A percentile compares a stretch with the other conserved stretches of the same genome.
phyloP scores from a whole-genome alignment of 129 eudicot genomes.

The Gnaphalium uliginosum region DNA sequence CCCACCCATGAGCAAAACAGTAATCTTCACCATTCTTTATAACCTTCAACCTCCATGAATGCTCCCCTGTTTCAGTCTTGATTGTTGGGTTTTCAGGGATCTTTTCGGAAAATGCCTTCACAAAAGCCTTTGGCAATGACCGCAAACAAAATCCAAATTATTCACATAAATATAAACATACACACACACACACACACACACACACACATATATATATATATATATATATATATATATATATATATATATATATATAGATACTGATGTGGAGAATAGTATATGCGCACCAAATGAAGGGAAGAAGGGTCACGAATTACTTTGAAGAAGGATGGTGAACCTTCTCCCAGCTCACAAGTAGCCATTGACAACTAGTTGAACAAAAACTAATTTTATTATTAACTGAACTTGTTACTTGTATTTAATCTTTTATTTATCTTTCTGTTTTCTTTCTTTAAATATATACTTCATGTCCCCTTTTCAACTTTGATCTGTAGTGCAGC shows the following conservation, averaged over 20 bases:
- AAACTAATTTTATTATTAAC: too few relatives aligned
- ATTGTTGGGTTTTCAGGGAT: slow-evolving; percentile 24
- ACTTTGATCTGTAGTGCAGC: too few relatives aligned
- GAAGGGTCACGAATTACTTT: slow-evolving; percentile 33
- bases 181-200: too few relatives aligned
- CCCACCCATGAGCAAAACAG: slow-evolving; percentile 37
- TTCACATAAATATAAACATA: too few relatives aligned
- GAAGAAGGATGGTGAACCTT: slow-evolving; percentile 25
- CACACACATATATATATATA: too few relatives aligned
- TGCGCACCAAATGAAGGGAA: slow-evolving; percentile 35
- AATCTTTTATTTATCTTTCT: too few relatives aligned
- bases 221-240: too few relatives aligned
- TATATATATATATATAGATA: neutral
- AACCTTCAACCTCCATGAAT: slow-evolving; percentile 26
- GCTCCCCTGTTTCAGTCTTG: slow-evolving; percentile 20
- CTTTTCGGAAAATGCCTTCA: neutral
- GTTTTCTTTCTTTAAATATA: too few relatives aligned
- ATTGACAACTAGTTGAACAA: too few relatives aligned
- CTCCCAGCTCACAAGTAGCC: slow-evolving; percentile 11
- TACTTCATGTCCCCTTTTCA: too few relatives aligned
- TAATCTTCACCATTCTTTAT: slow-evolving; percentile 30
- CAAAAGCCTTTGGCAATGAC: slow-evolving; percentile 28
- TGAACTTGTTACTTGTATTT: too few relatives aligned
- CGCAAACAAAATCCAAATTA: neutral
- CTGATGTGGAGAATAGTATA: neutral